phyloP scores from a whole-genome alignment of 164 flowering plant genomes.

The Chloranthus sessilifolius region DNA sequence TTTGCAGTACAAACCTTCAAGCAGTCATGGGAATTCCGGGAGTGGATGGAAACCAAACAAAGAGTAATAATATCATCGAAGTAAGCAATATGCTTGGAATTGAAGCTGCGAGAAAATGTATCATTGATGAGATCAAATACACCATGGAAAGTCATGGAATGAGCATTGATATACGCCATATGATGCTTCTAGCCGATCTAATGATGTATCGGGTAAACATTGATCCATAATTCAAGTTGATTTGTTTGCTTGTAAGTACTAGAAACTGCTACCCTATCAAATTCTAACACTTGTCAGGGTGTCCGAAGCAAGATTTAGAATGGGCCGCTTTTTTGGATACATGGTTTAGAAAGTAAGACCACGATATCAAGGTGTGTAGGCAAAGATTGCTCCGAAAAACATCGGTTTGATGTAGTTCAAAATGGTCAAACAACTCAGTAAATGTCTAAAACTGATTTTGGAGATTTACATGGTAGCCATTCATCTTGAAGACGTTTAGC shows the following conservation, averaged over 20 bases:
- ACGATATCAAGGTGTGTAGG: too few species aligned
- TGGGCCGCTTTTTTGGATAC: too few species aligned
- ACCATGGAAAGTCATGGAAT: conserved; percentile 81
- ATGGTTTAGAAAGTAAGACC: too few species aligned
- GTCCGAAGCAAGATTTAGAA: too few species aligned
- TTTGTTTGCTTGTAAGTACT: not conserved
- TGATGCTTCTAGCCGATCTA: conserved; percentile 95
- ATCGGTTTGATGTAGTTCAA: too few species aligned
- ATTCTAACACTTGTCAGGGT: too few species aligned
- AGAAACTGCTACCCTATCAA: too few species aligned
- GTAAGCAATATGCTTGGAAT: conserved; percentile 66
- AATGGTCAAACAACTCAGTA: too few species aligned
- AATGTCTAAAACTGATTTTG: too few species aligned
- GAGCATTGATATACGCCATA: conserved; percentile 89
- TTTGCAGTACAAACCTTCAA: conserved; percentile 59
- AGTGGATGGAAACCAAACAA: conserved; percentile 61
- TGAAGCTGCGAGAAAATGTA: conserved; percentile 84
- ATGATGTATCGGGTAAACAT: conserved; percentile 72
- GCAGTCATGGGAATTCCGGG: conserved; percentile 85
- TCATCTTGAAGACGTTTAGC: too few species aligned
- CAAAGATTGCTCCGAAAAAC: too few species aligned
- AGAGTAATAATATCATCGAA: conserved; percentile 78
- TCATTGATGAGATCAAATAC: conserved; percentile 66
- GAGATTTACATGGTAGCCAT: too few species aligned
- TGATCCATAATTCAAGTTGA: conserved; percentile 7